These are phyloP conservation scores for Starmera dryadoides DNA, from an alignment of 805 yeast genomes.

Conservation along the genomic window DNA sequence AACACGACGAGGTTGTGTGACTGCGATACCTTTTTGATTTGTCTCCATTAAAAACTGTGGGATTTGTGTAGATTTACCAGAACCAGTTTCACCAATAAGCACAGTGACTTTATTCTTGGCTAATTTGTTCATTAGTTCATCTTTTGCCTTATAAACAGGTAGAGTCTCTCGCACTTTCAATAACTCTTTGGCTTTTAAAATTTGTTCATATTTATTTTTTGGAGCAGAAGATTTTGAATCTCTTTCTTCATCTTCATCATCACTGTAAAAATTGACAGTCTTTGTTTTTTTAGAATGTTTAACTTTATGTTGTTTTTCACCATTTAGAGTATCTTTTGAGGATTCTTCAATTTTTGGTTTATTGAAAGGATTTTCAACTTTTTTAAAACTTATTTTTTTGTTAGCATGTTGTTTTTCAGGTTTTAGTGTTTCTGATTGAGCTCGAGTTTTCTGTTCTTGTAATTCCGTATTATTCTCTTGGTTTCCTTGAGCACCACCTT, in stretches of 20 bases:
- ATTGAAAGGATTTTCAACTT: background rate
- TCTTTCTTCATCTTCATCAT: conserved; percentile 27
- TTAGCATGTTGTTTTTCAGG: background rate
- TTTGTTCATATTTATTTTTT: conserved; percentile 22
- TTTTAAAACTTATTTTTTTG: background rate
- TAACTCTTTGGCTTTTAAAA: conserved; percentile 32
- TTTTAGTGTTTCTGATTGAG: background rate
- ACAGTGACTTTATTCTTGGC: conserved; percentile 59
- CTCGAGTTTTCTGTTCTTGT: too few relatives aligned
- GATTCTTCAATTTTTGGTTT: background rate
- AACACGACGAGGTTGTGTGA: conserved; percentile 95
- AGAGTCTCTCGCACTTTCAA: conserved; percentile 47
- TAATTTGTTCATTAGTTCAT: conserved; percentile 51
- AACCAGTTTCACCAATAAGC: conserved; percentile 94
- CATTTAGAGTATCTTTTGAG: background rate
- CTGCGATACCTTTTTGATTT: conserved; percentile 58
- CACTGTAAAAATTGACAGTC: conserved; percentile 29
- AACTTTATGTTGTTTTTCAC: background rate
- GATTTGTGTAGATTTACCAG: conserved; percentile 95
- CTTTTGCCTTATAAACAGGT: conserved; percentile 73
- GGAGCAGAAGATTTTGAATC: conserved; percentile 10
- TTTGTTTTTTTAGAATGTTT: conserved; percentile 11
- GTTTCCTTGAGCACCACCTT: too few relatives aligned
- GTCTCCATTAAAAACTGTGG: conserved; percentile 78
- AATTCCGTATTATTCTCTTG: too few relatives aligned